Evolutionary conservation across 2,329 filamentous ascomycete species (phyloP).

Genomic region (Colletotrichum destructivum): DNA sequence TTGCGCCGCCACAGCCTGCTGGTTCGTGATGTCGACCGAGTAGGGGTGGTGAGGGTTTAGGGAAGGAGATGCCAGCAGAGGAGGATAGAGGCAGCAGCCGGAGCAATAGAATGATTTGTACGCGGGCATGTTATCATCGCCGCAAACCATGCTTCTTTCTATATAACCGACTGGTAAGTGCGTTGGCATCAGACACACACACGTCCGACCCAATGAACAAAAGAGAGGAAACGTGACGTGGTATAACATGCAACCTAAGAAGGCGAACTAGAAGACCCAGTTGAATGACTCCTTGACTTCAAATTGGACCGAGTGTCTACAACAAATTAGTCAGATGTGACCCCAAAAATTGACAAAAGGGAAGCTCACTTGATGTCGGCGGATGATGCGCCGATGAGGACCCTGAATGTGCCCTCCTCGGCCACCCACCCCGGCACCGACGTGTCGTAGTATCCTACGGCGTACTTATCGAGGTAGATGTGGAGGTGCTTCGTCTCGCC

Average conservation of each 20-base stretch:
- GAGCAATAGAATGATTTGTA: not conserved
- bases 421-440: slow-evolving; percentile 73
- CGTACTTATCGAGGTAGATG: slow-evolving; percentile 64
- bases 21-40: not conserved
- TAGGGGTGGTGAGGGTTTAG: too few relatives aligned
- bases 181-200: not conserved
- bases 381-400: slow-evolving; percentile 74
- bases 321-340: slow-evolving; percentile 16
- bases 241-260: not conserved
- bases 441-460: slow-evolving; percentile 75
- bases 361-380: slow-evolving; percentile 64
- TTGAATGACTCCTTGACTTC: slow-evolving; percentile 76
- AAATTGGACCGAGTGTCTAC: slow-evolving; percentile 59
- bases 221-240: not conserved
- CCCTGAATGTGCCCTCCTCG: slow-evolving; percentile 74
- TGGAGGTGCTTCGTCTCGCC: slow-evolving; percentile 68
- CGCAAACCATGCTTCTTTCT: slow-evolving; percentile 5
- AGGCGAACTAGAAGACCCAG: slow-evolving; percentile 70
- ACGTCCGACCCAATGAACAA: not conserved
- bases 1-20: not conserved
- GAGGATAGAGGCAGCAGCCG: not conserved
- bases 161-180: not conserved
- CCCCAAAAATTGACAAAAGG: not conserved
- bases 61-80: not conserved
- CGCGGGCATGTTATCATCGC: not conserved